These are phyloP conservation scores for Eimeria necatrix DNA, from an alignment of 169 alveolate genomes.

Conservation along the genomic window DNA sequence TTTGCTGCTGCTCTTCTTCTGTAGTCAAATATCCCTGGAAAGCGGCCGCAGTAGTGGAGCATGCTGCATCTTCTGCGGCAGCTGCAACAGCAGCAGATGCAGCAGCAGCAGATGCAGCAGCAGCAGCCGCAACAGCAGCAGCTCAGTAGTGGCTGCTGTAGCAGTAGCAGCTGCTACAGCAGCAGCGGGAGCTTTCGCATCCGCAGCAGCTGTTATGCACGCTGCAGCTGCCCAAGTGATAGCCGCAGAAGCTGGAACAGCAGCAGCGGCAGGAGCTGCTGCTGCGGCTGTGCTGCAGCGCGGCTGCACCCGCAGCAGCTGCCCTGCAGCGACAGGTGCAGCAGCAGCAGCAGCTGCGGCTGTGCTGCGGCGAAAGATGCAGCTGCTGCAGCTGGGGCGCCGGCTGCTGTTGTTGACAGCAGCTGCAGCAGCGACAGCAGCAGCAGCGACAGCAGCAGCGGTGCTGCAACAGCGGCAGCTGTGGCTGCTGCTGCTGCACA, in stretches of 20 bases:
- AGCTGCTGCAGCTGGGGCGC: too few species aligned
- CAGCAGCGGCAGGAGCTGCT: too few species aligned
- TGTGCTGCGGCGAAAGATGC: too few species aligned
- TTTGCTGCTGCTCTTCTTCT: constrained; percentile 1
- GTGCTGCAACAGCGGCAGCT: not conserved
- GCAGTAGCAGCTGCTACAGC: not conserved
- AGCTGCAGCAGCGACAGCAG: constrained; percentile 1
- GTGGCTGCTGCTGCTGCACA: not conserved
- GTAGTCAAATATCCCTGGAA: not conserved
- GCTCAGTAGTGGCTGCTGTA: not conserved
- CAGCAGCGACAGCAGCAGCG: not conserved
- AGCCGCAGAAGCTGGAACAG: too few species aligned
- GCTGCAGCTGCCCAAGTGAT: too few species aligned
- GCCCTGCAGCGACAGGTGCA: too few species aligned
- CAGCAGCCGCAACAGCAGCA: constrained; percentile 10
- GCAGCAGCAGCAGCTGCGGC: too few species aligned
- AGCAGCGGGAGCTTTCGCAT: not conserved
- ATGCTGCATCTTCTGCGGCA: not conserved
- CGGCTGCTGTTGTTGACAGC: too few species aligned
- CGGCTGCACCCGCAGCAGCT: too few species aligned
- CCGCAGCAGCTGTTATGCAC: too few species aligned
- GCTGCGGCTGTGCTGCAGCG: too few species aligned
- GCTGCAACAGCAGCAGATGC: constrained; percentile 23
- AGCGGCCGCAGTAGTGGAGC: not conserved
- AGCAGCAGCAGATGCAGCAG: constrained; percentile 39